Conservation (phyloP, 1,139 yeast species). For the Fermentozyma sake region DNA sequence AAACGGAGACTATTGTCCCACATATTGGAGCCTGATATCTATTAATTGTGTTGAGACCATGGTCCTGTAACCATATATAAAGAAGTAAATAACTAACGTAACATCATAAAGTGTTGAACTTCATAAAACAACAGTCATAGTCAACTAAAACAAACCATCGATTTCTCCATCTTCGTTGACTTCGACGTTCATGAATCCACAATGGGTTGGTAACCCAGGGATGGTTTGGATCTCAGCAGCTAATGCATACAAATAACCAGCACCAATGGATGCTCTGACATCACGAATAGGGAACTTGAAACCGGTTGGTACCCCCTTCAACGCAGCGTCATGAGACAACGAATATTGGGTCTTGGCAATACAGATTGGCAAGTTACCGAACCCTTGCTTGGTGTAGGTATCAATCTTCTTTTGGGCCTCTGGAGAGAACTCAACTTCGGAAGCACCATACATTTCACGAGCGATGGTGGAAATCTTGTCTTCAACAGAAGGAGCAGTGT, state of each 20-base stretch:
- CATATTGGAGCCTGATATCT: neutral
- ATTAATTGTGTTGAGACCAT: constrained; percentile 1
- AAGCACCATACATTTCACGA: constrained; percentile 73
- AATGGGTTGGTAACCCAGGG: constrained; percentile 79
- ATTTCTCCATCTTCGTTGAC: constrained; percentile 75
- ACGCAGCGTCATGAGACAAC: constrained; percentile 72
- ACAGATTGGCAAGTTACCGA: constrained; percentile 71
- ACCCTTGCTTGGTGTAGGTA: constrained; percentile 65
- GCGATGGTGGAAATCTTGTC: constrained; percentile 69
- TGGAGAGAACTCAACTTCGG: constrained; percentile 60
- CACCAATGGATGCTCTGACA: constrained; percentile 76
- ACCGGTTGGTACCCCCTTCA: constrained; percentile 78
- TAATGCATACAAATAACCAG: constrained; percentile 76
- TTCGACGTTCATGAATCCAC: constrained; percentile 83
- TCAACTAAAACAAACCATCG: constrained; percentile 68
- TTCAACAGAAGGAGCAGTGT: constrained; percentile 61
- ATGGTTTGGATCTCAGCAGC: constrained; percentile 84
- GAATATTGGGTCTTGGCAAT: constrained; percentile 84
- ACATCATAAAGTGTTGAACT: no score
- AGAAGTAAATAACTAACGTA: no score
- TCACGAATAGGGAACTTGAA: constrained; percentile 78
- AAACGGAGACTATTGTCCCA: no score
- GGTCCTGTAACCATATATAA: no score
- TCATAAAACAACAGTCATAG: no score
- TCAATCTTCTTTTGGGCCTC: constrained; percentile 65